Evolutionary conservation across 306 rosid species (phyloP).

Genomic region (Malus orientalis): DNA sequence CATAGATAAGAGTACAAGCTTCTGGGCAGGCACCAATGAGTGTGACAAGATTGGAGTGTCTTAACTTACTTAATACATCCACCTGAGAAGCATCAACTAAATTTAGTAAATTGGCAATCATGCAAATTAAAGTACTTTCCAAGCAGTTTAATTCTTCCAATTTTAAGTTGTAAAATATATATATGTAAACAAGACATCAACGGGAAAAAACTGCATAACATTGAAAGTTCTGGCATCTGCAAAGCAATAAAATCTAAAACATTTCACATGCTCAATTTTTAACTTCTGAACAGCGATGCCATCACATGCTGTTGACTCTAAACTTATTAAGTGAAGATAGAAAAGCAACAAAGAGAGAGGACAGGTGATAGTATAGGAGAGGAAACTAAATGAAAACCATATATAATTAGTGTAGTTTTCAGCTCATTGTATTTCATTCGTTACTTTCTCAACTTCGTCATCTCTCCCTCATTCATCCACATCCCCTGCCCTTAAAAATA

Average conservation of each 20-base stretch:
- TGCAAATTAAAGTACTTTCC: background rate
- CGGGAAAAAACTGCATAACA: background rate
- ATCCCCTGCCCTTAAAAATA: background rate
- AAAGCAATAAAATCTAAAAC: background rate
- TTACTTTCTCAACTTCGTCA: background rate
- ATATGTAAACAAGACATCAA: background rate
- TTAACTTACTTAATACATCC: slow-evolving; percentile 59
- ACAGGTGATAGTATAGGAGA: background rate
- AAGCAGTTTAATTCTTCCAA: background rate
- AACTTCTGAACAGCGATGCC: background rate
- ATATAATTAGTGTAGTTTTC: background rate
- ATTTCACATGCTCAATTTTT: background rate
- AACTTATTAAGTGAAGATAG: background rate
- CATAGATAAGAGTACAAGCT: slow-evolving; percentile 58
- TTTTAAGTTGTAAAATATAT: background rate
- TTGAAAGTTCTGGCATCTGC: background rate
- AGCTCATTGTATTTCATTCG: background rate
- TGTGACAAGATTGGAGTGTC: slow-evolving; percentile 78
- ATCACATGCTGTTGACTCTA: background rate
- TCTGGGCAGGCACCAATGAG: slow-evolving; percentile 79
- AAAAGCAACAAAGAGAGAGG: background rate
- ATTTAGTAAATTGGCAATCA: slow-evolving; percentile 2
- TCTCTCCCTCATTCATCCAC: background rate
- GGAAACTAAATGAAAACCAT: background rate
- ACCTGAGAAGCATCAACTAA: slow-evolving; percentile 41